Evolutionary conservation across 345 rosid genomes (phyloP).

Genomic region (Euphorbia tirucalli): DNA sequence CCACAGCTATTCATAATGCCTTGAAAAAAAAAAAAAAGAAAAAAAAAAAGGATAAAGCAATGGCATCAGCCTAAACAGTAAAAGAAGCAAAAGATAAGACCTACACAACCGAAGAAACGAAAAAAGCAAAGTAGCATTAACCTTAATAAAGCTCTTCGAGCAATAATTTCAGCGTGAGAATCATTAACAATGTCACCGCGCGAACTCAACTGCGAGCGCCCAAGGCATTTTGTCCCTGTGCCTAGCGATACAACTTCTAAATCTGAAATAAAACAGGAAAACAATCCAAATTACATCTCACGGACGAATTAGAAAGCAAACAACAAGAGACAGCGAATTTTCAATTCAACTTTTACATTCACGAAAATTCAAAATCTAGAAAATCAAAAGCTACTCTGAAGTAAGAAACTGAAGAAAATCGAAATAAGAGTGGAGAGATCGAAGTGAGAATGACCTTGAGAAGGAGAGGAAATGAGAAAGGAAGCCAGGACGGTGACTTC

Average conservation of each 20-base stretch:
- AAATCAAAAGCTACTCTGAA: not conserved
- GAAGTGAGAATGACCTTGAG: constrained; percentile 41
- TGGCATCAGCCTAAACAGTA: not conserved
- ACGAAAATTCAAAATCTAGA: not conserved
- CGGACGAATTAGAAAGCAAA: not conserved
- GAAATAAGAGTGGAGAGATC: not conserved
- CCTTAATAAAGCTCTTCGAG: constrained; percentile 84
- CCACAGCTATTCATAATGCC: not conserved
- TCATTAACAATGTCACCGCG: constrained; percentile 83
- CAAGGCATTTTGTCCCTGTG: constrained; percentile 85
- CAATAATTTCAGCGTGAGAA: constrained; percentile 83
- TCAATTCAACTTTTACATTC: not conserved
- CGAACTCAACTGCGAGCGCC: constrained; percentile 54
- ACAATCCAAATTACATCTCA: not conserved
- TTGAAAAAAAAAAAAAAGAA: not conserved
- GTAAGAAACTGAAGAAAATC: not conserved
- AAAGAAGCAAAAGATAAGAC: not conserved
- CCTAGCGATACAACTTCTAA: constrained; percentile 71
- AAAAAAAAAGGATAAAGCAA: not conserved
- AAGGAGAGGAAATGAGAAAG: constrained; percentile 77
- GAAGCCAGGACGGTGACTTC: constrained; percentile 80
- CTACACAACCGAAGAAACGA: not conserved
- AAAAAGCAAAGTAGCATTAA: constrained; percentile 10
- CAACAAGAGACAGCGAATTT: not conserved
- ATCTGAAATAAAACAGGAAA: constrained; percentile 29